Conservation (phyloP, 352 stramenopile species). For the Globisporangium abappressorium region DNA sequence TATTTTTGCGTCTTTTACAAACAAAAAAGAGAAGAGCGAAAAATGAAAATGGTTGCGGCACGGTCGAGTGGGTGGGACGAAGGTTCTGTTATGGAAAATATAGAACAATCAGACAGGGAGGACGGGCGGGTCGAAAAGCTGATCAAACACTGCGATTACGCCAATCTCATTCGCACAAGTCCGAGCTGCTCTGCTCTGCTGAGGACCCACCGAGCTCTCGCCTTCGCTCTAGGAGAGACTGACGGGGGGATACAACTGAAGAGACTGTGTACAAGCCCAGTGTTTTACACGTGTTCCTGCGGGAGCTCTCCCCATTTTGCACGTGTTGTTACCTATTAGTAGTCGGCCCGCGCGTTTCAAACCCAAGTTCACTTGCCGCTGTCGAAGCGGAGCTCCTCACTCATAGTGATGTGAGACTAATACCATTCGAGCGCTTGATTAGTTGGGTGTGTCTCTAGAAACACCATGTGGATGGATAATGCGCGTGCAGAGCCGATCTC, state of each 20-base stretch:
- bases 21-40: neutral
- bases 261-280: neutral
- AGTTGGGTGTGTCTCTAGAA: neutral
- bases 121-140: neutral
- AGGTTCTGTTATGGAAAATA: conserved; percentile 4
- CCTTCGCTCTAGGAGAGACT: too few species aligned
- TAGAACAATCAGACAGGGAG: neutral
- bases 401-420: neutral
- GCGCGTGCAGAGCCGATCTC: neutral
- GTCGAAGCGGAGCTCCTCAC: neutral
- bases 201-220: neutral
- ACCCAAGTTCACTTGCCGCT: too few species aligned
- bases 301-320: neutral
- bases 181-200: neutral
- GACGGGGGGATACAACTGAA: neutral
- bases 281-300: neutral
- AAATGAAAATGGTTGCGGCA: neutral
- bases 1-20: too few species aligned
- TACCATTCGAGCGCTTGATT: neutral
- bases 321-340: neutral
- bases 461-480: neutral
- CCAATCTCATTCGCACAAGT: conserved; percentile 8
- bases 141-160: conserved; percentile 12
- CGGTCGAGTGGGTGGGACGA: neutral
- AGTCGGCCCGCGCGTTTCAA: neutral